phyloP scores from a whole-genome alignment of 805 yeast genomes.

The Tetrapisispora namnaoensis region DNA sequence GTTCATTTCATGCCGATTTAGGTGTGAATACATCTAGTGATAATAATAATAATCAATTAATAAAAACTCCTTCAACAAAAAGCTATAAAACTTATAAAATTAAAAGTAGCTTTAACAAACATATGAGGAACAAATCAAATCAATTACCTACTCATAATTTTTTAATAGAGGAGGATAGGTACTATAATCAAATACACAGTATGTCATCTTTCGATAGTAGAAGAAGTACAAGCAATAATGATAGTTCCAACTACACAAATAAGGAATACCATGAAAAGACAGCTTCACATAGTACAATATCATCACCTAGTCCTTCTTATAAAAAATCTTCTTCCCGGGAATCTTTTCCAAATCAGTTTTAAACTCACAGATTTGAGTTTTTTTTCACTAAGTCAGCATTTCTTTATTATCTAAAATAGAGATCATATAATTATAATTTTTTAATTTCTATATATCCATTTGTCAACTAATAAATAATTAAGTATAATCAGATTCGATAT shows the following conservation, averaged over 20 bases:
- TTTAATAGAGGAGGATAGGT: conserved; percentile 13
- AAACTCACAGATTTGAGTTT: neutral
- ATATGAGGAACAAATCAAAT: neutral
- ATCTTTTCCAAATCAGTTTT: neutral
- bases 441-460: neutral
- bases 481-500: no score
- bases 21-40: neutral
- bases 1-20: conserved; percentile 5
- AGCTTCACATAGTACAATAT: neutral
- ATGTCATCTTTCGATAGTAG: neutral
- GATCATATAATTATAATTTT: neutral
- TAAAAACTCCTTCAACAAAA: neutral
- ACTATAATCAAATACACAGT: neutral
- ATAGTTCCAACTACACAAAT: neutral
- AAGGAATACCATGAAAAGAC: neutral
- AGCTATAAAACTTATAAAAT: neutral
- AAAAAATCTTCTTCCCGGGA: neutral
- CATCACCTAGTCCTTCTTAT: neutral
- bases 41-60: neutral
- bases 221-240: neutral
- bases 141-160: conserved; percentile 5
- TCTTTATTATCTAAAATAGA: no score
- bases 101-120: neutral
- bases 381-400: neutral
- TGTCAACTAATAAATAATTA: no score